Percentiles rank a stretch among this genome's conserved stretches.
These are phyloP conservation scores for Aspergillus coremiiformis DNA, from an alignment of 495 filamentous ascomycete genomes.

Conservation along the genomic window DNA sequence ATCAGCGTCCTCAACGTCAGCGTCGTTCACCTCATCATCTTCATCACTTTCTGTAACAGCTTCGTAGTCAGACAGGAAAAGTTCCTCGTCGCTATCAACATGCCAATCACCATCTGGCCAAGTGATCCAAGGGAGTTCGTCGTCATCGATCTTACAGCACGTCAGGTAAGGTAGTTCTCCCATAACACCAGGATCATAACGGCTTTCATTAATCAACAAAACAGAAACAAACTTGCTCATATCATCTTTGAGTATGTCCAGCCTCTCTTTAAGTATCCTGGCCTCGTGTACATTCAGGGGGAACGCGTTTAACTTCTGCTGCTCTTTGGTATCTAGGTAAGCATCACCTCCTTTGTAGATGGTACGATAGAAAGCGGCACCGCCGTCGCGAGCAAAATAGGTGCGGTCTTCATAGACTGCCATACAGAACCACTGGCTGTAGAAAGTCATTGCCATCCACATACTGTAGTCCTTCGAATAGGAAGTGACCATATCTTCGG, in stretches of 20 bases:
- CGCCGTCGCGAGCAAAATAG: conserved; percentile 23
- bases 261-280: conserved; percentile 29
- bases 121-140: conserved; percentile 26
- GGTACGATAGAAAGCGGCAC: conserved; percentile 24
- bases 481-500: conserved; percentile 2
- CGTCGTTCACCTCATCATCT: neutral
- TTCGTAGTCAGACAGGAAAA: neutral
- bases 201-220: conserved; percentile 17
- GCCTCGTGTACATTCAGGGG: conserved; percentile 18
- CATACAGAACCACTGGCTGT: conserved; percentile 24
- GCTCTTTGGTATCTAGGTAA: conserved; percentile 15
- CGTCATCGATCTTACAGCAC: conserved; percentile 21
- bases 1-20: neutral
- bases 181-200: conserved; percentile 11
- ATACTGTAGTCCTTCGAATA: conserved; percentile 25
- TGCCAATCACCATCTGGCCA: neutral
- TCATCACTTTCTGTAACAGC: neutral
- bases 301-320: conserved; percentile 17
- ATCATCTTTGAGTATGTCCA: conserved; percentile 39
- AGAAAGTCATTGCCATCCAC: conserved; percentile 26
- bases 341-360: conserved; percentile 14
- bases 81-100: neutral
- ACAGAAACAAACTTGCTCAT: conserved; percentile 13
- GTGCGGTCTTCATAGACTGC: conserved; percentile 10
- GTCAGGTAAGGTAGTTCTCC: conserved; percentile 28